phyloP scores from a whole-genome alignment of 768 basidiomycete species.

The Lactarius sp. region DNA sequence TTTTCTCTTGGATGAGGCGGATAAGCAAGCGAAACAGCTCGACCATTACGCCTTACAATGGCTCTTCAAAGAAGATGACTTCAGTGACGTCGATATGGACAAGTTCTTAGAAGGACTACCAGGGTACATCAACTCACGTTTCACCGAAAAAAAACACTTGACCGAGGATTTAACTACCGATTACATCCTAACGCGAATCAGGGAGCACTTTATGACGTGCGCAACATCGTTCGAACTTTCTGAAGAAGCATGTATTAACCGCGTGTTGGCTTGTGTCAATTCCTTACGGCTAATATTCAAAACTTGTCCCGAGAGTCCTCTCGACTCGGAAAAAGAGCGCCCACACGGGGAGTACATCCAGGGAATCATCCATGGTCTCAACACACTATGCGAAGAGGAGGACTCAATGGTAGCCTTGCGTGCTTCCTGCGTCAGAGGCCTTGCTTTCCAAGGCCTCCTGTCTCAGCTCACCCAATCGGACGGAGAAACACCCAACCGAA shows the following conservation, averaged over 20 bases:
- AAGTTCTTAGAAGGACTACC: slow-evolving; percentile 14
- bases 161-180: neutral
- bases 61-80: slow-evolving; percentile 12
- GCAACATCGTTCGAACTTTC: slow-evolving; percentile 7
- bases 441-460: slow-evolving; percentile 6
- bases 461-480: neutral
- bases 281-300: slow-evolving; percentile 10
- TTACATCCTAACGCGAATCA: slow-evolving; percentile 1
- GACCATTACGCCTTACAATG: slow-evolving; percentile 11
- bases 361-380: neutral
- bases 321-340: neutral
- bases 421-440: slow-evolving; percentile 4
- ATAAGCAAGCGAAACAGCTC: neutral
- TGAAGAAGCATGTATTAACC: neutral
- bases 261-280: slow-evolving; percentile 5
- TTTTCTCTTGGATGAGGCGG: neutral
- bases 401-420: slow-evolving; percentile 5
- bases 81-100: slow-evolving; percentile 14
- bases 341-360: neutral
- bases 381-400: neutral
- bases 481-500: neutral
- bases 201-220: slow-evolving; percentile 14
- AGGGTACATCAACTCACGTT: slow-evolving; percentile 11
- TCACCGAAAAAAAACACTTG: neutral
- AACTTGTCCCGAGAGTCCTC: neutral